phyloP scores from a whole-genome alignment of 768 basidiomycete genomes.

The Podaxis carcinomalis region DNA sequence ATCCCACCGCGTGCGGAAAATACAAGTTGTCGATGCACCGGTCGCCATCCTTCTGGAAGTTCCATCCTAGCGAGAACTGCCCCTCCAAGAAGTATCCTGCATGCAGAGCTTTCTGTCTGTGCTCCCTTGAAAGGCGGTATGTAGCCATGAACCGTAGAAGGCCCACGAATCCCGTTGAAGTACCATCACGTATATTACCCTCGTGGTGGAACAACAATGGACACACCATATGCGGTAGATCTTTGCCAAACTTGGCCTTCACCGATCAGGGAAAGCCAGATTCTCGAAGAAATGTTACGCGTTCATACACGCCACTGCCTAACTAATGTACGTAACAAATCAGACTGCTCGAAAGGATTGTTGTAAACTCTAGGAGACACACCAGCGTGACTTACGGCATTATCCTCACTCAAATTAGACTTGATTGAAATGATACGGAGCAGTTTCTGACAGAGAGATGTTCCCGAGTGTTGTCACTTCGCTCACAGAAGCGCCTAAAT shows the following conservation, averaged over 20 bases:
- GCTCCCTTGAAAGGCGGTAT: conserved; percentile 42
- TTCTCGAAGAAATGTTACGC: neutral
- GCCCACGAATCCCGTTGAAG: conserved; percentile 34
- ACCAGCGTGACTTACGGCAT: conserved; percentile 26
- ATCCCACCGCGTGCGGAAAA: conserved; percentile 34
- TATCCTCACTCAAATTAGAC: conserved; percentile 30
- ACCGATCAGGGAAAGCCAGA: neutral
- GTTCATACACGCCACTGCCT: conserved; percentile 35
- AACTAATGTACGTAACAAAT: conserved; percentile 35
- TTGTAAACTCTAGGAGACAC: conserved; percentile 43
- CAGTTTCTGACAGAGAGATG: neutral
- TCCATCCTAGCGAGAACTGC: conserved; percentile 35
- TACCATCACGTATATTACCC: conserved; percentile 35
- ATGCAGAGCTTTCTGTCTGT: conserved; percentile 42
- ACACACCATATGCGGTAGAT: conserved; percentile 29
- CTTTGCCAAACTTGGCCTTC: conserved; percentile 28
- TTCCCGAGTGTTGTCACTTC: neutral
- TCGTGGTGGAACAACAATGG: conserved; percentile 36
- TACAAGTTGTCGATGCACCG: conserved; percentile 44
- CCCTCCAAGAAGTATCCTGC: conserved; percentile 30
- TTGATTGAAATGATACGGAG: conserved; percentile 39
- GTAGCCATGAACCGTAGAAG: conserved; percentile 29
- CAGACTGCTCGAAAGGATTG: conserved; percentile 40
- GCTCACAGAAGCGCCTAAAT: neutral
- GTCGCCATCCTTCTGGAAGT: conserved; percentile 38